Evolutionary conservation across 2,329 filamentous ascomycete species (phyloP).

Genomic region (Furcasterigmium furcatum): DNA sequence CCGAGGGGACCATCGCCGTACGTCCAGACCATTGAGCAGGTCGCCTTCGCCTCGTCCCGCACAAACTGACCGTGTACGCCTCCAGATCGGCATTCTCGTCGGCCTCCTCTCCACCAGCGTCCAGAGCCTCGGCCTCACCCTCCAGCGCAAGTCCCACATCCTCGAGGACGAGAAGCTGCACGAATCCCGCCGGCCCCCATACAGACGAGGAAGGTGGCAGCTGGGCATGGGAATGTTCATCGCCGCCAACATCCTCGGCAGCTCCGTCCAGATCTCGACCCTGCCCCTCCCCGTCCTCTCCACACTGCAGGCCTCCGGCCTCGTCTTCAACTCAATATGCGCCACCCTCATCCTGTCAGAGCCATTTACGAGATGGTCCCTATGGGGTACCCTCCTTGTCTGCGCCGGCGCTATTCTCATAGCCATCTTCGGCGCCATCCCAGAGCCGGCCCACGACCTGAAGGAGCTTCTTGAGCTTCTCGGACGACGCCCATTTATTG

Average conservation of each 20-base stretch:
- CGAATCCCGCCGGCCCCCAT: slow-evolving; percentile 78
- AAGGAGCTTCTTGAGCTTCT: slow-evolving; percentile 77
- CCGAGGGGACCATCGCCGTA: slow-evolving; percentile 74
- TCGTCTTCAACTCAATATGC: slow-evolving; percentile 98
- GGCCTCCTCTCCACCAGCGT: slow-evolving; percentile 91
- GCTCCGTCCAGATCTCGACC: slow-evolving; percentile 95
- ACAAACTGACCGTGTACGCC: background rate
- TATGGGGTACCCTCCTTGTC: slow-evolving; percentile 84
- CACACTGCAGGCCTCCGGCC: slow-evolving; percentile 88
- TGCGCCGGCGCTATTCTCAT: slow-evolving; percentile 87
- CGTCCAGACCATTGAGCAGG: slow-evolving; percentile 22
- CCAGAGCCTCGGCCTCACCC: slow-evolving; percentile 89
- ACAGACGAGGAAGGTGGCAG: slow-evolving; percentile 91
- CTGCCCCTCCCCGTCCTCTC: slow-evolving; percentile 91
- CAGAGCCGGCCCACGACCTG: slow-evolving; percentile 86
- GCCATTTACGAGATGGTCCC: slow-evolving; percentile 91
- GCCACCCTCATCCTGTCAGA: slow-evolving; percentile 89
- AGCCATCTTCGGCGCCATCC: slow-evolving; percentile 89
- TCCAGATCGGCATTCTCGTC: slow-evolving; percentile 85
- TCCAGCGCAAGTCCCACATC: slow-evolving; percentile 97
- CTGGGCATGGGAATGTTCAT: slow-evolving; percentile 97
- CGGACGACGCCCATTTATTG: slow-evolving; percentile 69
- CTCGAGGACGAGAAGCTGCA: slow-evolving; percentile 92
- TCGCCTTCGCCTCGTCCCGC: background rate
- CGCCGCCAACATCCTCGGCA: slow-evolving; percentile 88